phyloP scores from a whole-genome alignment of 2,329 filamentous ascomycete genomes.

The Exserohilum rostratum region DNA sequence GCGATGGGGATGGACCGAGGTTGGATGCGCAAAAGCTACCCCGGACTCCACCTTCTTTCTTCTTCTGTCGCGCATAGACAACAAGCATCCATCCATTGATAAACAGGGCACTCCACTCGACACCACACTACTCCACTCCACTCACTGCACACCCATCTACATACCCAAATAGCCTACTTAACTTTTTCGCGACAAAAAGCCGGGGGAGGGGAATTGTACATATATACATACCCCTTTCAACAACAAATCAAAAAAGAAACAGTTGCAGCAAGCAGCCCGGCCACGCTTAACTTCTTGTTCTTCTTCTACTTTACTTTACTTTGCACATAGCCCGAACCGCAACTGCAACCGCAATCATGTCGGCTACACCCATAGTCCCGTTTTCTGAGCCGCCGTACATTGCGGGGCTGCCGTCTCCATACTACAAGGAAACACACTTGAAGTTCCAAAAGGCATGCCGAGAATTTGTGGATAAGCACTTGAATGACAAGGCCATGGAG shows the following conservation, averaged over 20 bases:
- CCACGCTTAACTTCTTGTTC: too few relatives aligned
- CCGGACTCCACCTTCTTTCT: constrained; percentile 9
- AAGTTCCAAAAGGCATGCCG: constrained; percentile 72
- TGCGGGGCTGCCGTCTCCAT: constrained; percentile 71
- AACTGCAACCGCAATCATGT: constrained; percentile 33
- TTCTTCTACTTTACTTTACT: neutral
- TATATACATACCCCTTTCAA: too few relatives aligned
- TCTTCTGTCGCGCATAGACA: neutral
- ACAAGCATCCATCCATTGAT: too few relatives aligned
- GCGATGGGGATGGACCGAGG: constrained; percentile 5
- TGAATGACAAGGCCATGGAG: constrained; percentile 67
- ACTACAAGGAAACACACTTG: constrained; percentile 70
- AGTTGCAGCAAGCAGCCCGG: too few relatives aligned
- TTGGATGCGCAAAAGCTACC: constrained; percentile 5
- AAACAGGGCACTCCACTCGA: too few relatives aligned
- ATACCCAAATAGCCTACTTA: too few relatives aligned
- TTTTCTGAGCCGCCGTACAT: constrained; percentile 78
- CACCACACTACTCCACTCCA: too few relatives aligned
- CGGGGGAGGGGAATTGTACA: too few relatives aligned
- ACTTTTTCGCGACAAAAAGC: too few relatives aligned
- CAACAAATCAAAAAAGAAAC: too few relatives aligned
- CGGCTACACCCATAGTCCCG: constrained; percentile 56
- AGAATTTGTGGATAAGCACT: constrained; percentile 67
- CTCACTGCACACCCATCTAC: neutral
- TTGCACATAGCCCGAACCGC: too few relatives aligned